Base-by-base conservation (phyloP, 1,284 basidiomycete species). In the Rhodotorula sp. region DNA sequence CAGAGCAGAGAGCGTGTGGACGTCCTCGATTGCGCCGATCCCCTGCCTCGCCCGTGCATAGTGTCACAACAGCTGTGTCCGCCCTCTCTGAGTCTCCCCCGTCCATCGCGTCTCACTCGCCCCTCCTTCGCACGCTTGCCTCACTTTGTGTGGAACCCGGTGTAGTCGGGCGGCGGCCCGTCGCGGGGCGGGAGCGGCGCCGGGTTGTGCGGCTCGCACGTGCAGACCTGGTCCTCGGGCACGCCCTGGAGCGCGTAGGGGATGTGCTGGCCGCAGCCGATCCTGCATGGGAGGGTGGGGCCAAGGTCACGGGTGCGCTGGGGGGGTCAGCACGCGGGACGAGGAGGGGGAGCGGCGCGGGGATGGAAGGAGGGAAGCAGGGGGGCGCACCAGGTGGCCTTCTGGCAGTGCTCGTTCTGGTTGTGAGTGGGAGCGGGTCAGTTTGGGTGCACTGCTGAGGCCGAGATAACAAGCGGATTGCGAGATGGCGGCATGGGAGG, bases 341-440 rank as follows among this genome's bases (percentile, higher is more conserved):
- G 19, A 10, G 27, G n/a, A 17, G 27, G 16, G 17, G 17, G 25
- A 4, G 9, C 34, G 25, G 19, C 4, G 19, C 9, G 45, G 10
- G 55, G 25, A 55, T 17, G n/a, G 19, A 12, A n/a, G 13, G 13
- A 10, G 23, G 14, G 23, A 2, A 12, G 16, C 19, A 3, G 7
- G 23, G 46, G 58, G n/a, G 27, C 63, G 54, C 21, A 61, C 67
- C 67, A 69, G 49, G 67, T 69, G n/a, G 60, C 54, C 62, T 71
- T 71, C 19, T 19, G 1, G 62, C 70, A 71, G 48, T n/a, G 21
- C n/a, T 42, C 13, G 21, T 16, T 42, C 41, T 48, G 34, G 44
- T 41, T 27, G 48, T 9, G 44, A 42, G 41, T 7, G 19, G 4
- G 46, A 41, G 8, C 17, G n/a, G 23, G 61, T 62, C 50, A 50